A percentile compares a stretch with the other conserved stretches of the same genome.
These are phyloP conservation scores for Thalassiosira allenii DNA, from an alignment of 352 stramenopile genomes.

Conservation along the genomic window DNA sequence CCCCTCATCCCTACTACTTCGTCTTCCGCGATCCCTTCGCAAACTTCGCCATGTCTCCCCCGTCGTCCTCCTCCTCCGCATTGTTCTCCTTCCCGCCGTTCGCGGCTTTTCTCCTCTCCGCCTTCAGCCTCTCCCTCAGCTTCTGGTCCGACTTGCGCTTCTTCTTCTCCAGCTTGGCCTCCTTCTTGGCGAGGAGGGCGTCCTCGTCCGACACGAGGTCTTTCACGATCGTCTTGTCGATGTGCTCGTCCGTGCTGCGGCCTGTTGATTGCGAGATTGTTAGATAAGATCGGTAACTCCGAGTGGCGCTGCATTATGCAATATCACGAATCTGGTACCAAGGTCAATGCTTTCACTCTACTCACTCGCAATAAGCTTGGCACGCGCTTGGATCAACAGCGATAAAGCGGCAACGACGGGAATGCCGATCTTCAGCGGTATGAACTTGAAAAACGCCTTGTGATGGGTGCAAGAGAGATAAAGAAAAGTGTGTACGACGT, in stretches of 20 bases:
- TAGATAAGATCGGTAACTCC: too few relatives aligned
- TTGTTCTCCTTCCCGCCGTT: constrained; percentile 22
- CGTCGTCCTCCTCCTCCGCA: constrained; percentile 8
- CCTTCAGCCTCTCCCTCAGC: constrained; percentile 49
- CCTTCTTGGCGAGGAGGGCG: constrained; percentile 42
- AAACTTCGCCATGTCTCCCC: background rate
- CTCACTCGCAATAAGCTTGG: constrained; percentile 55
- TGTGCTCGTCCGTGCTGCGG: constrained; percentile 57
- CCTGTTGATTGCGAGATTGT: too few relatives aligned
- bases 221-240: constrained; percentile 62
- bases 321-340: too few relatives aligned
- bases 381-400: constrained; percentile 31
- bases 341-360: too few relatives aligned
- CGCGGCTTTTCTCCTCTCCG: constrained; percentile 38
- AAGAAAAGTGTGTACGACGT: too few relatives aligned
- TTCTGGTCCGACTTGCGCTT: constrained; percentile 34
- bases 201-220: constrained; percentile 59
- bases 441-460: constrained; percentile 59
- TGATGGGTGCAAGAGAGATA: background rate
- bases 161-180: constrained; percentile 28
- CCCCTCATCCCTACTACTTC: constrained; percentile 11
- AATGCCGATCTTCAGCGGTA: constrained; percentile 48
- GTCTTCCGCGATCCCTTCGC: constrained; percentile 47
- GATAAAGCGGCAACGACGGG: constrained; percentile 30
- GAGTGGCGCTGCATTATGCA: too few relatives aligned